Conservation (phyloP, 306 rosid species). For the Medicago arabica region DNA sequence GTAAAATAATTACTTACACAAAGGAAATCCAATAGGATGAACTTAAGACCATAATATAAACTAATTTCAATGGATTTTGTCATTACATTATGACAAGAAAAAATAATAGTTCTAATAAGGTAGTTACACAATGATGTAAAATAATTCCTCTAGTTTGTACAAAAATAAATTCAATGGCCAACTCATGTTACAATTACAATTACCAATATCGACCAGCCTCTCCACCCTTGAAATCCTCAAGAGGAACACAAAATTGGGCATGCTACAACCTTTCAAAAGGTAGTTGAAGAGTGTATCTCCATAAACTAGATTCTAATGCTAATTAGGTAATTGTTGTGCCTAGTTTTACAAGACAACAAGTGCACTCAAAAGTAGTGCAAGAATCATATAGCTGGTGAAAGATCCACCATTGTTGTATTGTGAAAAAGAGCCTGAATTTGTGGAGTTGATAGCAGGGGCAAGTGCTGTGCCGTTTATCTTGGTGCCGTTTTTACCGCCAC, state of each 20-base stretch:
- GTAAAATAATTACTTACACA: neutral
- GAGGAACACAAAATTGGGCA: constrained; percentile 83
- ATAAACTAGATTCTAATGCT: constrained; percentile 42
- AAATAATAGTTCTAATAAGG: constrained; percentile 21
- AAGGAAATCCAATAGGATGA: neutral
- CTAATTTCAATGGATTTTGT: constrained; percentile 18
- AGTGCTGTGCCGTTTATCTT: constrained; percentile 59
- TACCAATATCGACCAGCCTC: constrained; percentile 40
- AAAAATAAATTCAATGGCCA: constrained; percentile 49
- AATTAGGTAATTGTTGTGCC: constrained; percentile 24
- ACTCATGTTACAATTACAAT: constrained; percentile 38
- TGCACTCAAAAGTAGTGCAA: constrained; percentile 57
- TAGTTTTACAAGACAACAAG: constrained; percentile 54
- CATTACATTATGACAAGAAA: constrained; percentile 6
- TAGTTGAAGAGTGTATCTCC: constrained; percentile 38
- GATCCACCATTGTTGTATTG: constrained; percentile 48
- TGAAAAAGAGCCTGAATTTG: constrained; percentile 59
- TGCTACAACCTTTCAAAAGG: constrained; percentile 52
- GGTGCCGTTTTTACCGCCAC: constrained; percentile 68
- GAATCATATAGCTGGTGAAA: constrained; percentile 55
- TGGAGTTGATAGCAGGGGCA: constrained; percentile 81
- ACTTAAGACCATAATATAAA: neutral
- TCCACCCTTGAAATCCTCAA: constrained; percentile 55
- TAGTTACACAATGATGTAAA: constrained; percentile 50
- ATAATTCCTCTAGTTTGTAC: constrained; percentile 50